phyloP scores from a whole-genome alignment of 768 basidiomycete species.

The Daedaleopsis sinensis region DNA sequence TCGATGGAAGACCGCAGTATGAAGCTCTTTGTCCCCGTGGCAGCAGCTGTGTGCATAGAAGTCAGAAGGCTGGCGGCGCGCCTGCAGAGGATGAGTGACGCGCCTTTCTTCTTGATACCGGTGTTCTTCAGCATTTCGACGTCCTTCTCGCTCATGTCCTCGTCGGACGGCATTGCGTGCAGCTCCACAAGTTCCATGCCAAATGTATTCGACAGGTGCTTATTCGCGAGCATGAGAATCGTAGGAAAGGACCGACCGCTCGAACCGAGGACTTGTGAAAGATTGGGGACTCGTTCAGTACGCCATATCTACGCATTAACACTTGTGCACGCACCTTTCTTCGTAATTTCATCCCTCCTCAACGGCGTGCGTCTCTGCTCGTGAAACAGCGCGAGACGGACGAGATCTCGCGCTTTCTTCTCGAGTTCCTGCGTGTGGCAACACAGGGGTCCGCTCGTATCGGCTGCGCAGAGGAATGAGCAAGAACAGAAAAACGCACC shows the following conservation, averaged over 20 bases:
- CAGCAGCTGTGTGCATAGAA: conserved; percentile 40
- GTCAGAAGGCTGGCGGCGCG: not conserved
- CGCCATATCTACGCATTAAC: not conserved
- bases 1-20: conserved; percentile 80
- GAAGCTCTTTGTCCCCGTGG: conserved; percentile 74
- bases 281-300: conserved; percentile 24
- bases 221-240: conserved; percentile 68
- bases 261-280: conserved; percentile 50
- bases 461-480: not conserved
- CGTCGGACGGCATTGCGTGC: conserved; percentile 61
- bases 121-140: conserved; percentile 50
- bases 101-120: conserved; percentile 71
- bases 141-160: conserved; percentile 48
- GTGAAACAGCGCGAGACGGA: conserved; percentile 78
- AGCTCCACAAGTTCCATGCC: conserved; percentile 88
- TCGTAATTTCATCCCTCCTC: conserved; percentile 82
- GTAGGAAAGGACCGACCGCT: conserved; percentile 61
- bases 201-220: conserved; percentile 62
- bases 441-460: not conserved
- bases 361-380: conserved; percentile 72
- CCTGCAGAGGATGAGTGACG: conserved; percentile 2
- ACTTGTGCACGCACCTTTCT: conserved; percentile 62
- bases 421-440: conserved; percentile 52
- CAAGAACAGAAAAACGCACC: conserved; percentile 21
- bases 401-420: conserved; percentile 72